Percentiles rank a stretch among this genome's conserved stretches.
Evolutionary conservation across 1,284 basidiomycete genomes (phyloP).

Genomic region (Vanrija sp.): DNA sequence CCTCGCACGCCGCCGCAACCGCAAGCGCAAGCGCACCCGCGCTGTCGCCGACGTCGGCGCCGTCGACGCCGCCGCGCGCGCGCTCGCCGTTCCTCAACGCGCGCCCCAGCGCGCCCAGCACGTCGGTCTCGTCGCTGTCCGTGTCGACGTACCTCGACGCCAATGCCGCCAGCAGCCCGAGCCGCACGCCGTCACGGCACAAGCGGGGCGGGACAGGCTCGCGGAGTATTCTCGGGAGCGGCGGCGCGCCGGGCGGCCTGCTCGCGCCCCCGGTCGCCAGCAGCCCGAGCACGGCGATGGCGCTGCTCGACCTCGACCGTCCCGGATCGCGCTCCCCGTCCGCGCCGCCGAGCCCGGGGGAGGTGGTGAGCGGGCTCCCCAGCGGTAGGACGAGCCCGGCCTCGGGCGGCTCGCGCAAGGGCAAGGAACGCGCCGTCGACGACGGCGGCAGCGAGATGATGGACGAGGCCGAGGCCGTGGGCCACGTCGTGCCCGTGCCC

Average conservation of each 20-base stretch:
- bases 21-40: not conserved
- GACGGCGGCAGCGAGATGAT: not conserved
- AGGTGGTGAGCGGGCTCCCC: not conserved
- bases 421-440: conserved; percentile 12
- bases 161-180: not conserved
- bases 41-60: not conserved
- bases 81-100: conserved; percentile 1
- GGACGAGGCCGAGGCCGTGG: not conserved
- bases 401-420: conserved; percentile 1
- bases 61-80: not conserved
- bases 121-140: not conserved
- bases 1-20: not conserved
- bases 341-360: not conserved
- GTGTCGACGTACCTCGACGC: conserved; percentile 4
- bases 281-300: not conserved
- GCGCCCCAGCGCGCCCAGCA: not conserved
- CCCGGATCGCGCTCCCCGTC: not conserved
- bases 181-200: not conserved
- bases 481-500: not conserved
- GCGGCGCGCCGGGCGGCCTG: not conserved
- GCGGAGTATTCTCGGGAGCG: not conserved
- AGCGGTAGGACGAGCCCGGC: not conserved
- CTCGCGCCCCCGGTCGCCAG: not conserved
- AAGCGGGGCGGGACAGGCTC: not conserved
- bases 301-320: not conserved